Conservation (phyloP, 169 alveolate genomes). For the Eimeria tenella region DNA sequence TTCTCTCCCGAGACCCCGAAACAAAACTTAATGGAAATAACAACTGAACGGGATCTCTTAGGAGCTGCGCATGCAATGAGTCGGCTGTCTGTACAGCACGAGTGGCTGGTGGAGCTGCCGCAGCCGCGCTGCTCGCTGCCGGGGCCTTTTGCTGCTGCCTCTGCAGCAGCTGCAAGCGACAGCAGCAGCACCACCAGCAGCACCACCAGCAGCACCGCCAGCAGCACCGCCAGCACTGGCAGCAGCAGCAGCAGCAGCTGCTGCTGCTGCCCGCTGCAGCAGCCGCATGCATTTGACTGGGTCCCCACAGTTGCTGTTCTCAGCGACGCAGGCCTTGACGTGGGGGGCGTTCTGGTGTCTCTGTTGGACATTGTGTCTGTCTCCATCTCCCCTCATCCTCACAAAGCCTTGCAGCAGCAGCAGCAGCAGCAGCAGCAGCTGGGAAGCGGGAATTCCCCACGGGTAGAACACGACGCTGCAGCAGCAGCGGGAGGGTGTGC, state of each 20-base stretch:
- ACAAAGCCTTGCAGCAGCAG: background rate
- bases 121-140: conserved; percentile 1
- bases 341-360: conserved; percentile 1
- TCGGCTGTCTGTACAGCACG: conserved; percentile 12
- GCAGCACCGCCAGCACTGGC: conserved; percentile 3
- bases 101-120: background rate
- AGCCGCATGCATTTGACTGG: conserved; percentile 37
- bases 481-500: conserved; percentile 19
- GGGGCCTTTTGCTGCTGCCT: background rate
- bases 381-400: background rate
- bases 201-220: conserved; percentile 6
- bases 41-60: background rate
- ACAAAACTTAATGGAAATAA: background rate
- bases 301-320: conserved; percentile 10
- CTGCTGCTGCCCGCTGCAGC: conserved; percentile 40
- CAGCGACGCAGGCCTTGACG: conserved; percentile 19
- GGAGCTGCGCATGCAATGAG: background rate
- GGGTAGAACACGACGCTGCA: background rate
- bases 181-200: conserved; percentile 36
- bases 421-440: background rate
- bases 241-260: conserved; percentile 28
- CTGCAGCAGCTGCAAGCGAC: conserved; percentile 16
- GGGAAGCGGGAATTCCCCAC: background rate
- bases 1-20: background rate
- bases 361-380: conserved; percentile 25